Conservation (phyloP, 148 eudicot genomes). For the Persicaria maculosa region DNA sequence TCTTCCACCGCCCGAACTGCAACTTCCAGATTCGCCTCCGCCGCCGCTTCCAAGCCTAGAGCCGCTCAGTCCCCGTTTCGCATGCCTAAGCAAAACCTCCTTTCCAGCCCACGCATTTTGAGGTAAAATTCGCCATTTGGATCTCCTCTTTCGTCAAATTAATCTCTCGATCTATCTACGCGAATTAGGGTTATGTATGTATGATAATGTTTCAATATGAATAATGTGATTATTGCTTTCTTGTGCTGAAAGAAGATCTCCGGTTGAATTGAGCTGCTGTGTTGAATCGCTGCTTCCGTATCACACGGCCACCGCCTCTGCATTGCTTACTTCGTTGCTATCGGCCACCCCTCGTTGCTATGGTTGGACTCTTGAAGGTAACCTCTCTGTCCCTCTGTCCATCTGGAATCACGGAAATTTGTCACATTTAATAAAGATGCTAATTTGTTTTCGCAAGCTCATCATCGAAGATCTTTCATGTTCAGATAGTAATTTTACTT, state of each 20-base stretch:
- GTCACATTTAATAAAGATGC: not conserved
- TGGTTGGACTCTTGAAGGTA: slow-evolving; percentile 88
- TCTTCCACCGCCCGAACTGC: slow-evolving; percentile 27
- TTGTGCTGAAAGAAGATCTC: slow-evolving; percentile 34
- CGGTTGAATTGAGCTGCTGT: slow-evolving; percentile 68
- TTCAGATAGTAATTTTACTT: not conserved
- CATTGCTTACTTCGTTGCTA: slow-evolving; percentile 87
- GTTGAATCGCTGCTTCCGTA: slow-evolving; percentile 77
- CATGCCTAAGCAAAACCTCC: slow-evolving; percentile 41
- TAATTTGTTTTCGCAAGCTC: not conserved
- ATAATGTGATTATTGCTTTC: not conserved
- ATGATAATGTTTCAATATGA: not conserved
- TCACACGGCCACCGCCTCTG: slow-evolving; percentile 91
- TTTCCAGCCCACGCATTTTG: slow-evolving; percentile 53
- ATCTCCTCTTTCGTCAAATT: not conserved
- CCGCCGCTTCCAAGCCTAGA: slow-evolving; percentile 31
- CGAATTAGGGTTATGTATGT: not conserved
- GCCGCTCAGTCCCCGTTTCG: slow-evolving; percentile 42
- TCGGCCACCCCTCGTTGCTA: slow-evolving; percentile 45
- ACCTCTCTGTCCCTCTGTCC: slow-evolving; percentile 4
- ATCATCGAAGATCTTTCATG: not conserved
- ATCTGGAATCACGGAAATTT: not conserved
- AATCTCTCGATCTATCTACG: not conserved
- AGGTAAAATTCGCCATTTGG: slow-evolving; percentile 30
- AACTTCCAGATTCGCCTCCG: slow-evolving; percentile 26